Percentiles rank a stretch among this genome's conserved stretches.
These are phyloP conservation scores for Globisporangium lucens DNA, from an alignment of 352 stramenopile genomes.

Conservation along the genomic window DNA sequence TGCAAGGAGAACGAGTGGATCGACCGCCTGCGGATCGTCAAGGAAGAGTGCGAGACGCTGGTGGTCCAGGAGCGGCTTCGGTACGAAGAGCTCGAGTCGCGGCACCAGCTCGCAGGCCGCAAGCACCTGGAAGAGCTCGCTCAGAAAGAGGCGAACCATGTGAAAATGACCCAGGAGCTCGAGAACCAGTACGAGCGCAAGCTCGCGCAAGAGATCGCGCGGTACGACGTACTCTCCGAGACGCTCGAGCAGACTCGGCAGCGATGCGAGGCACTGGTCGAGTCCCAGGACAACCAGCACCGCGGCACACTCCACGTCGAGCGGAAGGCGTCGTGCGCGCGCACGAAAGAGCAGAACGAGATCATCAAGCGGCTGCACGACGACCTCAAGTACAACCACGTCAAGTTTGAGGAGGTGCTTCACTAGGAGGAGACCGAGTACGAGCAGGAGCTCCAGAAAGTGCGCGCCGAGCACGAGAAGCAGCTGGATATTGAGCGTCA, in stretches of 20 bases:
- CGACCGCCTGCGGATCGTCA: slow-evolving; percentile 70
- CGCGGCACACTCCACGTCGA: slow-evolving; percentile 58
- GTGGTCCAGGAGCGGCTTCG: slow-evolving; percentile 70
- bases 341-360: slow-evolving; percentile 78
- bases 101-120: slow-evolving; percentile 59
- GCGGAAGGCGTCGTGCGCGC: slow-evolving; percentile 54
- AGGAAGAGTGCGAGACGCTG: slow-evolving; percentile 75
- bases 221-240: slow-evolving; percentile 87
- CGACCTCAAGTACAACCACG: slow-evolving; percentile 83
- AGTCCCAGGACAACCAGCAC: slow-evolving; percentile 72
- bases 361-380: slow-evolving; percentile 84
- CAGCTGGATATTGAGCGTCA: slow-evolving; percentile 72
- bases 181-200: slow-evolving; percentile 93
- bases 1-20: slow-evolving; percentile 89
- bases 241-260: slow-evolving; percentile 88
- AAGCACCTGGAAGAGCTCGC: slow-evolving; percentile 81
- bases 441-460: slow-evolving; percentile 63
- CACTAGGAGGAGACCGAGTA: slow-evolving; percentile 82
- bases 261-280: slow-evolving; percentile 84
- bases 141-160: slow-evolving; percentile 69
- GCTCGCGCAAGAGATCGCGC: slow-evolving; percentile 82
- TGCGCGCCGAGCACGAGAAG: slow-evolving; percentile 53
- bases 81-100: slow-evolving; percentile 78
- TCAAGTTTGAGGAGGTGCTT: slow-evolving; percentile 83
- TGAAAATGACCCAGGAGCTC: slow-evolving; percentile 85